Evolutionary conservation across 2,329 filamentous ascomycete species (phyloP).

Genomic region (Colletotrichum lindemuthianum): DNA sequence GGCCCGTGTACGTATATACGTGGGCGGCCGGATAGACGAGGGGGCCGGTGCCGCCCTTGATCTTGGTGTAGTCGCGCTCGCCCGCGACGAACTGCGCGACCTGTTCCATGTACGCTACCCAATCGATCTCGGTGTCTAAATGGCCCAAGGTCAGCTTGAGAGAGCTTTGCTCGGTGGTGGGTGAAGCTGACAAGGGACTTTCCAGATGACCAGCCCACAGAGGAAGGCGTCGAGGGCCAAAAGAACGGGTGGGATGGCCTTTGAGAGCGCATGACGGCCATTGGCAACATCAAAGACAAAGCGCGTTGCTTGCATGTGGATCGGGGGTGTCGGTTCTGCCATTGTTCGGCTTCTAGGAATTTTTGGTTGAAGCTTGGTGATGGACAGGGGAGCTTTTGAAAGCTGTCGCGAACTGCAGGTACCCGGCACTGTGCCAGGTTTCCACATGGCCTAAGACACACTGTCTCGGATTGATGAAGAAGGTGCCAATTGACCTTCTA

Average conservation of each 20-base stretch:
- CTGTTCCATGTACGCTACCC: slow-evolving; percentile 97
- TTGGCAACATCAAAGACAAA: slow-evolving; percentile 55
- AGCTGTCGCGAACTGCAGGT: slow-evolving; percentile 31
- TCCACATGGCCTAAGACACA: background rate
- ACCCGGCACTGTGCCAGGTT: slow-evolving; percentile 15
- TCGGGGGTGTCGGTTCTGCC: slow-evolving; percentile 28
- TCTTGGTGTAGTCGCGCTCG: slow-evolving; percentile 87
- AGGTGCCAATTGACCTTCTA: background rate
- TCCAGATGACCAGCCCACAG: slow-evolving; percentile 80
- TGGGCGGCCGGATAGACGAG: slow-evolving; percentile 95
- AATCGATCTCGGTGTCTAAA: slow-evolving; percentile 95
- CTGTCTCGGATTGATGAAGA: background rate
- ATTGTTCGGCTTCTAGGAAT: slow-evolving; percentile 27
- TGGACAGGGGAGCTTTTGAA: slow-evolving; percentile 31
- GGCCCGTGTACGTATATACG: slow-evolving; percentile 85
- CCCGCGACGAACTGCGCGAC: slow-evolving; percentile 81
- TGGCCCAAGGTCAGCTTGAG: slow-evolving; percentile 5
- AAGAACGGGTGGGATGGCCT: slow-evolving; percentile 67
- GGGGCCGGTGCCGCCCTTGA: slow-evolving; percentile 89
- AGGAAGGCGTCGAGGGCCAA: slow-evolving; percentile 77
- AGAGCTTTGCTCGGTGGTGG: background rate
- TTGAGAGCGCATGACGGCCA: slow-evolving; percentile 61
- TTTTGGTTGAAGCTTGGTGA: slow-evolving; percentile 17
- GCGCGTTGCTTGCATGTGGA: slow-evolving; percentile 23
- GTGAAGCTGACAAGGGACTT: slow-evolving; percentile 77